Conservation (phyloP, 495 filamentous ascomycete genomes). For the Penicillium ochrochloron region DNA sequence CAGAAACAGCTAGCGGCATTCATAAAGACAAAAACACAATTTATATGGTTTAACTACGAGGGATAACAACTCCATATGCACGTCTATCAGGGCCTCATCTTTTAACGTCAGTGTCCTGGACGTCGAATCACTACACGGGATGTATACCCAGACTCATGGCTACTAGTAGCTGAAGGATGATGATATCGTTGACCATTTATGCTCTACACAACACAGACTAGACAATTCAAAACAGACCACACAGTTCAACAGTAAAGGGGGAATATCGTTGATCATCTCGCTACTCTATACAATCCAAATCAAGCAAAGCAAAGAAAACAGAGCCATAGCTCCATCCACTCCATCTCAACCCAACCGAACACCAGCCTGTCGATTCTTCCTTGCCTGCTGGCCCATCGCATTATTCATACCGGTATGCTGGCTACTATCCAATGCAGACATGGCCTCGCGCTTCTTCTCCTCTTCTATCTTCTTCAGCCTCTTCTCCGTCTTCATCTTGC, state of each 20-base stretch:
- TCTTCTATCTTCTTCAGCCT: slow-evolving; percentile 94
- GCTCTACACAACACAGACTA: too few species aligned
- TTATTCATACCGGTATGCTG: slow-evolving; percentile 82
- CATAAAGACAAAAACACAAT: slow-evolving; percentile 1
- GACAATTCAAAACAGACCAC: too few species aligned
- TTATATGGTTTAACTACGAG: background rate
- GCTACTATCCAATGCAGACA: slow-evolving; percentile 80
- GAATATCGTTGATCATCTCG: slow-evolving; percentile 24
- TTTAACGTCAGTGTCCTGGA: too few species aligned
- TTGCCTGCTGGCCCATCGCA: slow-evolving; percentile 71
- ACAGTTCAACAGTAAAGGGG: background rate
- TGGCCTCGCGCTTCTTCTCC: slow-evolving; percentile 83
- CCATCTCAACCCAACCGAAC: slow-evolving; percentile 70
- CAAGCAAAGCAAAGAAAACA: background rate
- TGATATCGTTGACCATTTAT: too few species aligned
- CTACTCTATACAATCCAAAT: slow-evolving; percentile 22
- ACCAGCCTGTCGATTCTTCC: slow-evolving; percentile 87
- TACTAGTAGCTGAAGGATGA: too few species aligned
- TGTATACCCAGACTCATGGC: too few species aligned
- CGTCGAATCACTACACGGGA: too few species aligned
- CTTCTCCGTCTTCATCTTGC: slow-evolving; percentile 98
- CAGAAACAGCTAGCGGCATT: slow-evolving; percentile 20
- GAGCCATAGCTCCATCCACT: background rate
- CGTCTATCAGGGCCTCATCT: too few species aligned
- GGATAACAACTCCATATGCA: too few species aligned